Percentiles rank a stretch among this genome's conserved stretches.
phyloP scores from a whole-genome alignment of 108 stramenopile species.

The Fistulifera pelliculosa region DNA sequence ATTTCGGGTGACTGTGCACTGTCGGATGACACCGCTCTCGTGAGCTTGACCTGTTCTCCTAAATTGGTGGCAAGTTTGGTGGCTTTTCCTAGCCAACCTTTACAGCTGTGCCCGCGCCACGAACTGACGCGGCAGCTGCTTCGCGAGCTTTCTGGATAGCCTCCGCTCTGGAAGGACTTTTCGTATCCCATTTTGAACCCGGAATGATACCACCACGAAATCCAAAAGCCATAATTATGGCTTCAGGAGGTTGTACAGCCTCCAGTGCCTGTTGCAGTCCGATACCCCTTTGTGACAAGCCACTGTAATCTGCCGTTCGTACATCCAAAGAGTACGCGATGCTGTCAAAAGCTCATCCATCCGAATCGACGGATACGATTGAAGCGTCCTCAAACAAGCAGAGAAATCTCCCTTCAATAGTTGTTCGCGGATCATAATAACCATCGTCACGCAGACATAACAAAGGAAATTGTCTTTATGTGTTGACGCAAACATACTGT shows the following conservation, averaged over 20 bases:
- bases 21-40: no score
- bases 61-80: not conserved
- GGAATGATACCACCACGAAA: constrained; percentile 43
- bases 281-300: constrained; percentile 75
- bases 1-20: not conserved
- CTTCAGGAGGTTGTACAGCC: constrained; percentile 54
- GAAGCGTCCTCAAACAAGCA: constrained; percentile 56
- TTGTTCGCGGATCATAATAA: constrained; percentile 74
- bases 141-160: constrained; percentile 2
- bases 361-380: constrained; percentile 57
- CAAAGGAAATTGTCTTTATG: constrained; percentile 87
- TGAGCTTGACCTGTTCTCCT: not conserved
- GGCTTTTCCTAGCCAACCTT: constrained; percentile 1
- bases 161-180: not conserved
- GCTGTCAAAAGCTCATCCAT: constrained; percentile 66
- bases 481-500: constrained; percentile 87
- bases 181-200: not conserved
- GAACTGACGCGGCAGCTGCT: not conserved
- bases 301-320: constrained; percentile 73
- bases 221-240: constrained; percentile 78
- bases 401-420: constrained; percentile 75
- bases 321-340: constrained; percentile 70
- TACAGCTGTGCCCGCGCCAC: not conserved
- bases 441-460: constrained; percentile 90
- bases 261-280: constrained; percentile 53